Conservation (phyloP, 2,329 filamentous ascomycete species). For the Colletotrichum noveboracense region DNA sequence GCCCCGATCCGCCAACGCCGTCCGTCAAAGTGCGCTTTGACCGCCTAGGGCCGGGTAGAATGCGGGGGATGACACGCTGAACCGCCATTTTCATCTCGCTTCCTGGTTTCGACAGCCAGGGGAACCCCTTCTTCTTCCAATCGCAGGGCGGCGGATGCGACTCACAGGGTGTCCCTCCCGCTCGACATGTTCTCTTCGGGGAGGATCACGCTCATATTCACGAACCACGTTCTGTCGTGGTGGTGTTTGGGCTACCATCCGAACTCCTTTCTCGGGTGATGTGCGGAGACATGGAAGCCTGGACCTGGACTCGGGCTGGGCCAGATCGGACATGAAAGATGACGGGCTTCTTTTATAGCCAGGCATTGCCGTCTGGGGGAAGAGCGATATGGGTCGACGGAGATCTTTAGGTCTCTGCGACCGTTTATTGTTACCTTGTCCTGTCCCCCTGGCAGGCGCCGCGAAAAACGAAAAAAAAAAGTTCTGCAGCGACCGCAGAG, state of each 20-base stretch:
- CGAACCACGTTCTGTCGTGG: not conserved
- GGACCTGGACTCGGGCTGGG: not conserved
- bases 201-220: not conserved
- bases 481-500: not conserved
- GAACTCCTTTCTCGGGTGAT: not conserved
- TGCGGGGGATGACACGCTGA: not conserved
- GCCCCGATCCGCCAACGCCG: not conserved
- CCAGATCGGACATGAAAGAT: not conserved
- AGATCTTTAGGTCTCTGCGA: slow-evolving; percentile 5
- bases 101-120: slow-evolving; percentile 6
- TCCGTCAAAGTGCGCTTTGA: not conserved
- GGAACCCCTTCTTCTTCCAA: slow-evolving; percentile 3
- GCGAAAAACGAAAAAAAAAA: not conserved
- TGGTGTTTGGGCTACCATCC: not conserved
- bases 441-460: not conserved
- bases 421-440: not conserved
- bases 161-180: not conserved
- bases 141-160: not conserved
- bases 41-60: not conserved
- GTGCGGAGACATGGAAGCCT: not conserved
- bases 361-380: not conserved
- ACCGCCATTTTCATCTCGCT: slow-evolving; percentile 12
- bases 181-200: not conserved
- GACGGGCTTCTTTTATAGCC: slow-evolving; percentile 2
- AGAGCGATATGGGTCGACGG: not conserved